phyloP scores from a whole-genome alignment of 2,329 filamentous ascomycete genomes.

The Colletotrichum ledebouriae region DNA sequence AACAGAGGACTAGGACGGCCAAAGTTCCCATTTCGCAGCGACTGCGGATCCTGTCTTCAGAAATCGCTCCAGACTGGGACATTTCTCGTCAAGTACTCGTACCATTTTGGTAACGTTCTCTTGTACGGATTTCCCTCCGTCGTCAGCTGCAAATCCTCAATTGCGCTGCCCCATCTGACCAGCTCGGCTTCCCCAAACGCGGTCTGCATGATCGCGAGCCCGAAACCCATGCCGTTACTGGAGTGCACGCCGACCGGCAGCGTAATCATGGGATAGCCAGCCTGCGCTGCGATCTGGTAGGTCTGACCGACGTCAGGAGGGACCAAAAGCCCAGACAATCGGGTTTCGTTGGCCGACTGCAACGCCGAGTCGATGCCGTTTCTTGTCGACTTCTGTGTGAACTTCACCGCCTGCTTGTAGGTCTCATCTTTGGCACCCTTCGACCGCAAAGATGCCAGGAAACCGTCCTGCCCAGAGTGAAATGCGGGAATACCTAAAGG shows the following conservation, averaged over 20 bases:
- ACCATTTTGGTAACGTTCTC: conserved; percentile 65
- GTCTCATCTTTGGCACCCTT: conserved; percentile 73
- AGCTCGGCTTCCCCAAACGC: conserved; percentile 71
- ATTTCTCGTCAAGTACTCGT: conserved; percentile 62
- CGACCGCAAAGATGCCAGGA: conserved; percentile 72
- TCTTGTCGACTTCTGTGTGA: conserved; percentile 70
- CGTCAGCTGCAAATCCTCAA: conserved; percentile 68
- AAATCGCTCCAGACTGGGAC: conserved; percentile 51
- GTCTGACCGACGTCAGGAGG: conserved; percentile 77
- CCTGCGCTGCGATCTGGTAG: conserved; percentile 79
- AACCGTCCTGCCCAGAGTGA: conserved; percentile 78
- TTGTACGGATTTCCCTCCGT: conserved; percentile 57
- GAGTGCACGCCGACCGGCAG: conserved; percentile 72
- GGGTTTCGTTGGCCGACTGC: conserved; percentile 53
- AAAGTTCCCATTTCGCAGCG: background rate
- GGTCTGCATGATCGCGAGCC: conserved; percentile 69
- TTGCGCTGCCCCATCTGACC: conserved; percentile 73
- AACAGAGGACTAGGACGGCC: too few relatives aligned
- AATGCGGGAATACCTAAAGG: conserved; percentile 71
- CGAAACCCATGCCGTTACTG: conserved; percentile 70
- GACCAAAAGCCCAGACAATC: conserved; percentile 74
- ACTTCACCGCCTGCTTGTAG: conserved; percentile 76
- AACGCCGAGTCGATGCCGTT: conserved; percentile 80
- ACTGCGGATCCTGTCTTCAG: background rate
- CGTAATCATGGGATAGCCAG: conserved; percentile 80